Conservation (phyloP, 2,329 filamentous ascomycete species). For the Xylariales sp. region DNA sequence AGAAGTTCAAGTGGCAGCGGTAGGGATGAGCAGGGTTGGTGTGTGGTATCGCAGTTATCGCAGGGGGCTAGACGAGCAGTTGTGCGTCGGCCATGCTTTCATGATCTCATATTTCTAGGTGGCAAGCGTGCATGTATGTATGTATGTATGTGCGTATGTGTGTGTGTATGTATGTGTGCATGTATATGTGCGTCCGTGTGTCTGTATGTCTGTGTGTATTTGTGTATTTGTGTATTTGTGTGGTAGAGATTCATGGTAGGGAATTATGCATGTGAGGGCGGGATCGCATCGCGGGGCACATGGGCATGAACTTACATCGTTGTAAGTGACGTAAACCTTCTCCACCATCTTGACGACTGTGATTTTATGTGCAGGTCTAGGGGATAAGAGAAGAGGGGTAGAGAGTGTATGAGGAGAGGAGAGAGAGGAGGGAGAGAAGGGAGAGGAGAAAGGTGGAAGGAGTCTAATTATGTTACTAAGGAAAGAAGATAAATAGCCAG, state of each 20-base stretch:
- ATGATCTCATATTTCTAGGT: not conserved
- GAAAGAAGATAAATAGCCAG: not conserved
- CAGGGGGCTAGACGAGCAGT: not conserved
- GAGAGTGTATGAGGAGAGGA: not conserved
- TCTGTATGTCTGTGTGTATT: not conserved
- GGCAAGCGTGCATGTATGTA: not conserved
- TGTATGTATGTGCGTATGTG: not conserved
- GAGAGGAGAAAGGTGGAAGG: not conserved
- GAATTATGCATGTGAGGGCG: slow-evolving; percentile 27
- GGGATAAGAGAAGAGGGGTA: not conserved
- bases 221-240: not conserved
- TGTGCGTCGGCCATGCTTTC: not conserved
- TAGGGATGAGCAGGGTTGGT: not conserved
- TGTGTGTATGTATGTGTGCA: not conserved
- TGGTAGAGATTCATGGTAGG: not conserved
- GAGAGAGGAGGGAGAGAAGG: not conserved
- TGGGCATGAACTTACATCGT: slow-evolving; percentile 73
- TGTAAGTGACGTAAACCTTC: slow-evolving; percentile 92
- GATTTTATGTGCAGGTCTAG: not conserved
- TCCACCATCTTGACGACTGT: slow-evolving; percentile 73
- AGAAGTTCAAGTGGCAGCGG: not conserved
- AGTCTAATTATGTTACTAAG: slow-evolving; percentile 3
- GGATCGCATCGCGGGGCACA: slow-evolving; percentile 38
- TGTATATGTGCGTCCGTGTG: not conserved
- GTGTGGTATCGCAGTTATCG: not conserved